Percentiles rank a stretch among this genome's conserved stretches.
Evolutionary conservation across 306 rosid genomes (phyloP).

Genomic region (Astragalus membranaceus): DNA sequence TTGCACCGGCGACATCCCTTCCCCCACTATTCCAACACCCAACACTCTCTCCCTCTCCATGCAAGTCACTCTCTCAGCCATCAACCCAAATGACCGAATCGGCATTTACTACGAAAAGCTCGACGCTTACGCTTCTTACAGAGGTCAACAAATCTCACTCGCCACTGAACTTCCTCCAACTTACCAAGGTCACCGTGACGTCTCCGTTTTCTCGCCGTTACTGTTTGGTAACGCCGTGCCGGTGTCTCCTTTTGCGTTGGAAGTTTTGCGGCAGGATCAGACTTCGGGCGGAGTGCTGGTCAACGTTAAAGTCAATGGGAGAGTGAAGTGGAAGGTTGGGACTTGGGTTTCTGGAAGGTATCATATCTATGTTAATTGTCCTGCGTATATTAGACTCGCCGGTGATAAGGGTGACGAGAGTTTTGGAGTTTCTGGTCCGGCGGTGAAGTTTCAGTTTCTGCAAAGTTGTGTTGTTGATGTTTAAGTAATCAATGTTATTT

Average conservation of each 20-base stretch:
- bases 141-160: constrained; percentile 49
- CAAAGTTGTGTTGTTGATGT: constrained; percentile 63
- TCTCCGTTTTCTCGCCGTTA: constrained; percentile 61
- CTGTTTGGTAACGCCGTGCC: constrained; percentile 42
- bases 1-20: constrained; percentile 10
- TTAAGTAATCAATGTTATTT: no score
- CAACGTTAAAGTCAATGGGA: constrained; percentile 46
- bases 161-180: constrained; percentile 33
- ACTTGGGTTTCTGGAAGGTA: constrained; percentile 64
- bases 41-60: constrained; percentile 33
- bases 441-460: constrained; percentile 38
- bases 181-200: constrained; percentile 57
- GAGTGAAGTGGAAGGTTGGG: constrained; percentile 75
- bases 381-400: constrained; percentile 45
- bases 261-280: constrained; percentile 36
- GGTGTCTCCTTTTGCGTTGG: constrained; percentile 29
- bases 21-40: constrained; percentile 2
- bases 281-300: constrained; percentile 39
- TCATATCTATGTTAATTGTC: constrained; percentile 50
- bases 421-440: constrained; percentile 17
- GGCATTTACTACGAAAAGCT: constrained; percentile 47
- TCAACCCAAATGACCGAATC: constrained; percentile 48
- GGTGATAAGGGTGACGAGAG: not conserved
- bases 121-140: constrained; percentile 47
- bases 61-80: constrained; percentile 49